Evolutionary conservation across 495 filamentous ascomycete species (phyloP).

Genomic region (Arthonia radiata): DNA sequence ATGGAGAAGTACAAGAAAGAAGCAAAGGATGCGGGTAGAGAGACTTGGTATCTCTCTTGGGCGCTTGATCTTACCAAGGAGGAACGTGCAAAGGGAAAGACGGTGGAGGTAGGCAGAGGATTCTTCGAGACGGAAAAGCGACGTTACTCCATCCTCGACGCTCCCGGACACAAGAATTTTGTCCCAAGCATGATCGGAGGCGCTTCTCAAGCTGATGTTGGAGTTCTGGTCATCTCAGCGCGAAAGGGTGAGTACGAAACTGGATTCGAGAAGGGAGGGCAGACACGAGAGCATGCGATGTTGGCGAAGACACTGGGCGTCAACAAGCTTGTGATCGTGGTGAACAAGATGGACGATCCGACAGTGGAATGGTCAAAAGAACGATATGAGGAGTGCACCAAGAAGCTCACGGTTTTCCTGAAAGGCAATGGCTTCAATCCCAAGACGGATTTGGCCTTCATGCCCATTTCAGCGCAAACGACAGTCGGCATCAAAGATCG

Average conservation of each 20-base stretch:
- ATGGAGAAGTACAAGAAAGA: conserved; percentile 95
- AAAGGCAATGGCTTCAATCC: conserved; percentile 79
- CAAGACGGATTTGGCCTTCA: conserved; percentile 75
- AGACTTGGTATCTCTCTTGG: conserved; percentile 98
- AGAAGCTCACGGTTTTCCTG: conserved; percentile 68
- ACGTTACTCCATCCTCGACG: conserved; percentile 82
- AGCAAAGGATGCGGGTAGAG: conserved; percentile 83
- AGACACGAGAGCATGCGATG: conserved; percentile 92
- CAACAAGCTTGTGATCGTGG: conserved; percentile 72
- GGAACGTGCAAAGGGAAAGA: conserved; percentile 91
- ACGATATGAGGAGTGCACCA: conserved; percentile 74
- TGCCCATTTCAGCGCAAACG: conserved; percentile 86
- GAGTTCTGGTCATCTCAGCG: conserved; percentile 85
- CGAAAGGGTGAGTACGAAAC: conserved; percentile 99
- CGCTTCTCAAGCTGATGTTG: conserved; percentile 87
- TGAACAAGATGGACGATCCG: conserved; percentile 97
- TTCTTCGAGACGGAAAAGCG: conserved; percentile 87
- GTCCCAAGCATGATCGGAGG: conserved; percentile 94
- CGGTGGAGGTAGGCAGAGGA: conserved; percentile 86
- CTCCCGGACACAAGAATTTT: conserved; percentile 66
- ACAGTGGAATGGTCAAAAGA: conserved; percentile 90
- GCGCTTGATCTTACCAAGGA: conserved; percentile 90
- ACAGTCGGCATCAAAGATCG: conserved; percentile 71
- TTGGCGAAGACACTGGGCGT: conserved; percentile 96
- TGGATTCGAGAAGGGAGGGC: conserved; percentile 96